Percentiles rank a stretch among this genome's conserved stretches.
These are phyloP conservation scores for Endotrypanum monterogeii DNA, from an alignment of 208 protist genomes.

Conservation along the genomic window DNA sequence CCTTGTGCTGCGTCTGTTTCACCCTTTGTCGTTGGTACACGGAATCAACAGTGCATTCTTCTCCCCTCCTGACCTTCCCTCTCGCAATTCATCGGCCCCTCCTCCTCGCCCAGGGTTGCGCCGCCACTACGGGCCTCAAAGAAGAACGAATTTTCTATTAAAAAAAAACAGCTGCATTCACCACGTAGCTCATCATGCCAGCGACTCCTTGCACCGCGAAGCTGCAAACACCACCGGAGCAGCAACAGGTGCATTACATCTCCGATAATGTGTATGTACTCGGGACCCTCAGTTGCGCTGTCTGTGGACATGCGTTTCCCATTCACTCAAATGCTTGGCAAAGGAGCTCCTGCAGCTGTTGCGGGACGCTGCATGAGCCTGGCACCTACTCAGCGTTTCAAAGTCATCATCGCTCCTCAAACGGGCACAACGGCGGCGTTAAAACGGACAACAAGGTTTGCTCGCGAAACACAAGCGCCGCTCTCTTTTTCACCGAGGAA, in stretches of 20 bases:
- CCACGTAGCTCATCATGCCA: conserved; percentile 1
- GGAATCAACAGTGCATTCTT: too few species aligned
- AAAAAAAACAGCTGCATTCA: not conserved
- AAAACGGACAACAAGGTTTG: conserved; percentile 14
- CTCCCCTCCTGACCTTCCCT: not conserved
- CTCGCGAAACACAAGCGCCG: conserved; percentile 32
- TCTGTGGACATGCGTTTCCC: conserved; percentile 68
- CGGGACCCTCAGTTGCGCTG: conserved; percentile 64
- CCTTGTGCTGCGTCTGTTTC: not conserved
- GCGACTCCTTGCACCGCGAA: conserved; percentile 1
- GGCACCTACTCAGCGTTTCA: conserved; percentile 29
- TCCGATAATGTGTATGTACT: conserved; percentile 52
- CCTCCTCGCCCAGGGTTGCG: too few species aligned
- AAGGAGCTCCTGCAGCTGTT: conserved; percentile 34
- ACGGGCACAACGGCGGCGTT: not conserved
- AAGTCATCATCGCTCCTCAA: conserved; percentile 1
- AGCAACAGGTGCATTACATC: conserved; percentile 47
- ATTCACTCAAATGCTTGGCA: conserved; percentile 32
- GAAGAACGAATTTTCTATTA: not conserved
- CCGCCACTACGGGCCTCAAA: not conserved
- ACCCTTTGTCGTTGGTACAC: too few species aligned
- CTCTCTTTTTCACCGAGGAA: conserved; percentile 51
- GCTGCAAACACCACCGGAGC: conserved; percentile 27
- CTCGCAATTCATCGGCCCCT: not conserved
- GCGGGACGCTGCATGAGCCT: conserved; percentile 39